Base-by-base conservation (phyloP, 2,329 filamentous ascomycete species). In the Scedosporium dehoogii region DNA sequence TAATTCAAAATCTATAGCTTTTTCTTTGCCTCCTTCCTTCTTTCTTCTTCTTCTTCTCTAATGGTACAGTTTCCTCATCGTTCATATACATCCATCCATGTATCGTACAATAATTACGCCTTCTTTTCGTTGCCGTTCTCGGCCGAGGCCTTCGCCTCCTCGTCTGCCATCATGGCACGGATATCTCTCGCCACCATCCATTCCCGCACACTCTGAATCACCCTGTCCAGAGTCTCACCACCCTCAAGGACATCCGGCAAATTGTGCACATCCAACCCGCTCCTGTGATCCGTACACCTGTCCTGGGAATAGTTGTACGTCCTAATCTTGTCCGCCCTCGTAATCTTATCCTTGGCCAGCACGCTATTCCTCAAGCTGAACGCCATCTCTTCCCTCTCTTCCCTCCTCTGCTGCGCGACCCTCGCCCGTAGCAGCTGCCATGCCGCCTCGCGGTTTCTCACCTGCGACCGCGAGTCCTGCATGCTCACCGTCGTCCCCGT, bases 401-500 rank as follows among this genome's bases (percentile, higher is more conserved):
- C 92, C 57, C 92, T 83, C 63, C 89, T 82, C 69, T 84, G 81
- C 74, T 94, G 89, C 2, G 92, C 94, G 21, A 97, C 78, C 59
- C 90, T 87, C 14, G 91, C 89, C 23, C 92, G 86, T 63, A 99
- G 78, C 57, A 99, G 71, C 68, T 86, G 83, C 92, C 94, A 97
- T 1, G 94, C 94, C 64, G 86, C 86, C 65, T 92, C 89, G 55
- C 92, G 85, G 75, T 99, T 99, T 67, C 90, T 85, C 68, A 90
- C 86, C 77, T 99, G 94, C 53, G 91, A 96, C 62, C 94, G 85
- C 61, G 87, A 88, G 72, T 99, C 94, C 74, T 99, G 94, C 82
- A 97, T 96, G 12, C 87, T 88, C 14, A 97, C 92, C 1, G 90
- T 85, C 0, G 87, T 94, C 55, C 89, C 90, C 0, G 92, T 96